Evolutionary conservation across 306 rosid genomes (phyloP), one percentile per base, ranked within the genome.

Genomic region (Pterocarpus macrocarpus): DNA sequence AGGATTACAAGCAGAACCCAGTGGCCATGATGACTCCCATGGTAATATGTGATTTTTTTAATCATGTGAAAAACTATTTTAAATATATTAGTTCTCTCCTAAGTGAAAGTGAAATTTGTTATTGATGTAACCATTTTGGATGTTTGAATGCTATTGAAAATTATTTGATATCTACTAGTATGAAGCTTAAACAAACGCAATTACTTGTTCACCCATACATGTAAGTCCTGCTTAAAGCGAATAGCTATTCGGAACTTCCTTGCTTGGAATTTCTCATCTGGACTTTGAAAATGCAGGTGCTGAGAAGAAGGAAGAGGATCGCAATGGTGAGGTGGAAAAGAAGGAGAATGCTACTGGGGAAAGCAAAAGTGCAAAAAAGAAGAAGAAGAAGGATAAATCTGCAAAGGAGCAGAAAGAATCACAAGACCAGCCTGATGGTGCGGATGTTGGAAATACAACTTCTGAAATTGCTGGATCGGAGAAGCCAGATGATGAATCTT

Each of bases 381-480:
- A 92, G 91, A 92, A 92, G 73, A 90, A 92, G 91, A 90, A 92
- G 92, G 97, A 91, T 34, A 91, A 88, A 79, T 74, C 90, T 75
- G 57, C 65, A 2, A 92, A 92, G 88, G 97, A 90, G 86, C 80
- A 65, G 41, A 90, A 86, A 85, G 92, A 90, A 80, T 59, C 90
- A 7, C 90, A 84, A 39, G 92, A 86, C 58, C 92, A 80, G 64
- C 71, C 82, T 49, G 80, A 88, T 58, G 84, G 68, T 17, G 28
- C 11, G 16, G 89, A 86, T 22, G 77, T 12, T 52, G 84, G 75
- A 56, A 85, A 75, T 52, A 76, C 78, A 32, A 81, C 81, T 8
- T 83, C 82, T 62, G 91, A 82, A 71, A 59, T 81, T 30, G 76
- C 81, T 53, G 90, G 81, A 52, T 13, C 79, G 8, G 97, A 83